phyloP scores from a whole-genome alignment of 2,329 filamentous ascomycete species.

The Alternaria dauci region DNA sequence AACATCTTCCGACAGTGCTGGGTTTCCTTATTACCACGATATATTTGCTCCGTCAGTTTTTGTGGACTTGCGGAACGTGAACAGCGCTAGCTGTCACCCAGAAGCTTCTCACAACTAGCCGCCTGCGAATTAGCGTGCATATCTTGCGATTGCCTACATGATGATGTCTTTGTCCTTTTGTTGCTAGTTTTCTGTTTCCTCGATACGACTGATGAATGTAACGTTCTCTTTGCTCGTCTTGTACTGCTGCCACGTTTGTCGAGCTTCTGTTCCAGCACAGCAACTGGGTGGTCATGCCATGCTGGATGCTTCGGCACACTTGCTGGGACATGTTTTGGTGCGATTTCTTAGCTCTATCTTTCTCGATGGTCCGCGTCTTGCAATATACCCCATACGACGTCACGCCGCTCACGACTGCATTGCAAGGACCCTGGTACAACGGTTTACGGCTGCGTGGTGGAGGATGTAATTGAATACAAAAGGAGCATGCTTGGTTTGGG shows the following conservation, averaged over 20 bases:
- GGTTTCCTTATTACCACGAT: constrained; percentile 11
- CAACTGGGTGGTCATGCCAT: not conserved
- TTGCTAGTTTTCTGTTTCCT: not conserved
- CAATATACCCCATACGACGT: constrained; percentile 40
- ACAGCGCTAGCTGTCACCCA: constrained; percentile 2
- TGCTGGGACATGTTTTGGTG: constrained; percentile 13
- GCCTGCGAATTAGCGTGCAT: not conserved
- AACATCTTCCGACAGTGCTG: constrained; percentile 3
- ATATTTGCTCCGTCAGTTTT: constrained; percentile 15
- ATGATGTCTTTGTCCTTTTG: not conserved
- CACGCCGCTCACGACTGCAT: constrained; percentile 38
- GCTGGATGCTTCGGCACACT: constrained; percentile 28
- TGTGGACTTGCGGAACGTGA: constrained; percentile 18
- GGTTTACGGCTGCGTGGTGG: constrained; percentile 21
- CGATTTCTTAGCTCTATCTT: constrained; percentile 5
- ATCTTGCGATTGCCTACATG: not conserved
- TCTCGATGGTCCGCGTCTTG: constrained; percentile 19
- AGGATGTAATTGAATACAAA: constrained; percentile 17
- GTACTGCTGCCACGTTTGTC: not conserved
- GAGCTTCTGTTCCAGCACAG: constrained; percentile 21
- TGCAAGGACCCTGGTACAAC: constrained; percentile 26
- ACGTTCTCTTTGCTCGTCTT: constrained; percentile 6
- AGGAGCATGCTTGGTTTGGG: constrained; percentile 1
- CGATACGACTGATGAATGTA: constrained; percentile 17
- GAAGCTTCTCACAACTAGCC: constrained; percentile 1